A percentile compares a stretch with the other conserved stretches of the same genome.
Evolutionary conservation across 345 rosid species (phyloP).

Genomic region (Abelmoschus esculentus): DNA sequence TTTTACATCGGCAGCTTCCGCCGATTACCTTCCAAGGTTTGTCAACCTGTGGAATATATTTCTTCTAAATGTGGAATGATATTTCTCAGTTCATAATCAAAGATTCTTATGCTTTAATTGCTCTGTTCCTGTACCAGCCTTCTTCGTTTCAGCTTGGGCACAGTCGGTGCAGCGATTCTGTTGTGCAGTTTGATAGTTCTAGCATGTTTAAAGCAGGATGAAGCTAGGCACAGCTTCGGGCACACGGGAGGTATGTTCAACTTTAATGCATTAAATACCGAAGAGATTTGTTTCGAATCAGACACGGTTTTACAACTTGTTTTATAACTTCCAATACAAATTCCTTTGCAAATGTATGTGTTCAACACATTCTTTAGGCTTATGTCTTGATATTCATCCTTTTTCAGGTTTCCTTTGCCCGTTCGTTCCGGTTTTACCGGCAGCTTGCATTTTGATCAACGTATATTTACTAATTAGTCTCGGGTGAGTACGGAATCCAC

Average conservation of each 20-base stretch:
- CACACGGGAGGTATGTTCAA: slow-evolving; percentile 49
- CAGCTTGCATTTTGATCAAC: slow-evolving; percentile 50
- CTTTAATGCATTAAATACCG: neutral
- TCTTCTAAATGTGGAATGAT: neutral
- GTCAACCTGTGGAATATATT: neutral
- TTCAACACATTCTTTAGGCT: neutral
- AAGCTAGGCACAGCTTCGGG: slow-evolving; percentile 54
- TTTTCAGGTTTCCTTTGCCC: slow-evolving; percentile 57
- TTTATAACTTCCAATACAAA: neutral
- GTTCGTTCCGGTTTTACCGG: slow-evolving; percentile 50
- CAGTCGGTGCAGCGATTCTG: slow-evolving; percentile 42
- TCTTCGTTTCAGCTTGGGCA: slow-evolving; percentile 36
- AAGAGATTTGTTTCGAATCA: neutral
- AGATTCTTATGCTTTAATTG: neutral
- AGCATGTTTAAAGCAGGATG: slow-evolving; percentile 51
- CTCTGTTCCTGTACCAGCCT: slow-evolving; percentile 25
- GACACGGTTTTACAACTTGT: no score
- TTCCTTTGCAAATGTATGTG: no score
- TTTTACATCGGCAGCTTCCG: slow-evolving; percentile 48
- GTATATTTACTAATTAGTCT: slow-evolving; percentile 49
- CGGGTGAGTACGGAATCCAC: slow-evolving; percentile 36
- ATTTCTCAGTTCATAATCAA: neutral
- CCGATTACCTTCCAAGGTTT: slow-evolving; percentile 46
- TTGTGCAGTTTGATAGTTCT: slow-evolving; percentile 55
- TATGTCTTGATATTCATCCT: neutral